Base-by-base conservation (phyloP, 2,329 filamentous ascomycete genomes). In the Lachnellula cervina region DNA sequence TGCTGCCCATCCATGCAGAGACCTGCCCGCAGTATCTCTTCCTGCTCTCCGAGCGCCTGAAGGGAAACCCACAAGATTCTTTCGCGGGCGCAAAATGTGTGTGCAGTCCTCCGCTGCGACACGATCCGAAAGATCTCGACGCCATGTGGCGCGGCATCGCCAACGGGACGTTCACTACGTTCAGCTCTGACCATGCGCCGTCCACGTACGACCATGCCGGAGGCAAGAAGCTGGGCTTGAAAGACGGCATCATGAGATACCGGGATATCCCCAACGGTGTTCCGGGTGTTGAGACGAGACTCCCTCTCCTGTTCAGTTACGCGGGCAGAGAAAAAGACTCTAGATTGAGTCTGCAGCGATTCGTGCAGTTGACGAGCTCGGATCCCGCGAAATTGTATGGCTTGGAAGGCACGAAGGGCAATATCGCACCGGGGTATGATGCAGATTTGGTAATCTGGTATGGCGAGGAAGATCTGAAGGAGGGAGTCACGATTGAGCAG, bases 21-120 rank as follows among this genome's bases (percentile, higher is more conserved):
- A 83, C 80, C 1, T 83, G 80, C 63, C 80, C 80, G 3, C 80
- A 83, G 54, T 83, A 83, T 59, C 72, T 83, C 16, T 79, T 80
- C 59, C 70, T 83, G n/a, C 77, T 77, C 1, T 73, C 76, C n/a
- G 70, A 73, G 7, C 70, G 76, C 49, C 68, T 80, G 5, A 71
- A 74, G 34, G 69, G 70, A 7, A 71, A 69, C 0, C 71, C 71
- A 5, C 67, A 70, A 32, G 65, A 71, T 53, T 58, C 64, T 19
- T 77, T 79, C 59, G 74, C 76, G 59, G 79, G 79, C 14, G 78
- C 79, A 5, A 81, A 81, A 68, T 77, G 74, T 60, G 77, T 82
- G 2, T 83, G 80, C 62, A 75, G 73, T 5, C 80, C 79, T 0
- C 78, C 79, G 4, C 74, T 76, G 0, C 70, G 79, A 6, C 75